Evolutionary conservation across 192 early-diverging fungal species (phyloP).

Genomic region (Rhizoclosmatium globosum): DNA sequence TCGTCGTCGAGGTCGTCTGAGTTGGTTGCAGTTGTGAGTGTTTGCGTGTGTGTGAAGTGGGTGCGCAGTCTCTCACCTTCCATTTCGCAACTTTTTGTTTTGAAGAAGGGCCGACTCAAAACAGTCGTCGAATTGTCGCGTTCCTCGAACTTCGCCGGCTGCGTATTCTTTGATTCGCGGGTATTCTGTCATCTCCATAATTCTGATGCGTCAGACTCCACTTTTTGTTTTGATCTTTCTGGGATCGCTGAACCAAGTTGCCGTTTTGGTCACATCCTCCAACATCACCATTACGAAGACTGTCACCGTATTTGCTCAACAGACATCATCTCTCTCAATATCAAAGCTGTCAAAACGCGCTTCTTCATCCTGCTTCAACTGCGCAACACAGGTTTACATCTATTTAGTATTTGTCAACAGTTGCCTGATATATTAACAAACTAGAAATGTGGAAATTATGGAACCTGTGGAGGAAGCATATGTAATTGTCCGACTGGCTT

Average conservation of each 20-base stretch:
- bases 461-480: slow-evolving; percentile 17
- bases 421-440: background rate
- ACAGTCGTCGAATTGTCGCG: background rate
- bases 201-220: too few species aligned
- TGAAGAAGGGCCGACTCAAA: background rate
- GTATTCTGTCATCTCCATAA: too few species aligned
- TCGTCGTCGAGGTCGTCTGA: slow-evolving; percentile 20
- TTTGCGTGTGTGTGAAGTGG: background rate
- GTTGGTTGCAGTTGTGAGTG: background rate
- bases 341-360: background rate
- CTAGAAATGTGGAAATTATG: slow-evolving; percentile 32
- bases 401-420: background rate
- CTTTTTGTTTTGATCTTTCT: too few species aligned
- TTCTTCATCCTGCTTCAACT: slow-evolving; percentile 37
- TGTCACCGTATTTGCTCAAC: background rate
- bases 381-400: slow-evolving; percentile 27
- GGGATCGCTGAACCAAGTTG: too few species aligned
- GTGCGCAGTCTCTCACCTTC: background rate
- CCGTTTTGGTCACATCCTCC: background rate
- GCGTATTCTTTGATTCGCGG: too few species aligned
- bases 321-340: background rate
- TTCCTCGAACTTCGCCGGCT: too few species aligned
- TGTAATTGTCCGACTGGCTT: slow-evolving; percentile 28
- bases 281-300: background rate
- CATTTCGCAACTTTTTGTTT: background rate